phyloP scores from a whole-genome alignment of 2,329 filamentous ascomycete genomes.

The Neonectria ditissima region DNA sequence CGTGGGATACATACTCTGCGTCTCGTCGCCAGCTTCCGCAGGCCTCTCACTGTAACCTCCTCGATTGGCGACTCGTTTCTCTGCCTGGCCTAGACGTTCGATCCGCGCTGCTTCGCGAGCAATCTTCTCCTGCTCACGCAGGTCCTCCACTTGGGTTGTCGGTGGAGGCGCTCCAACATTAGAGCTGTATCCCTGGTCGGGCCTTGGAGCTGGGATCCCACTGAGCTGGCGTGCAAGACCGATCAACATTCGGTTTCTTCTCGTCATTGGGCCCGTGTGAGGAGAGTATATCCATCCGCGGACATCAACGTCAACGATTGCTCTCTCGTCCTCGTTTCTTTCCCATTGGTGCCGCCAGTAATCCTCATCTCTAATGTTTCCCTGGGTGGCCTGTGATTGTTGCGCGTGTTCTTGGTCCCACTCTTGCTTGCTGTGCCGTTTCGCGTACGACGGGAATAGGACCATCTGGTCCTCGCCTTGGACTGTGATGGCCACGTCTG shows the following conservation, averaged over 20 bases:
- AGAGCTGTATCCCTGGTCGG: conserved; percentile 48
- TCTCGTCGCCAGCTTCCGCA: conserved; percentile 56
- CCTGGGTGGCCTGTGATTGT: conserved; percentile 47
- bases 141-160: conserved; percentile 55
- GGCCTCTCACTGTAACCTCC: conserved; percentile 81
- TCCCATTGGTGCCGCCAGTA: conserved; percentile 87
- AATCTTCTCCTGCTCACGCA: conserved; percentile 73
- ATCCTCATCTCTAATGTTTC: conserved; percentile 70
- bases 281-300: conserved; percentile 95
- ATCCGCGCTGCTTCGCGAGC: conserved; percentile 82
- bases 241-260: conserved; percentile 88
- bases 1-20: conserved; percentile 47
- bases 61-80: conserved; percentile 76
- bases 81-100: conserved; percentile 75
- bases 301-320: conserved; percentile 93
- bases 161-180: conserved; percentile 36
- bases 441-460: conserved; percentile 92
- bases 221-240: conserved; percentile 89
- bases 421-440: conserved; percentile 71
- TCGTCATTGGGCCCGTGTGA: conserved; percentile 83
- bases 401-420: conserved; percentile 48
- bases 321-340: conserved; percentile 81
- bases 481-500: conserved; percentile 83
- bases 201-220: conserved; percentile 79
- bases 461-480: conserved; percentile 92